A percentile compares a stretch with the other conserved stretches of the same genome.
phyloP scores from a whole-genome alignment of 352 stramenopile species.

The Globisporangium alternatum region DNA sequence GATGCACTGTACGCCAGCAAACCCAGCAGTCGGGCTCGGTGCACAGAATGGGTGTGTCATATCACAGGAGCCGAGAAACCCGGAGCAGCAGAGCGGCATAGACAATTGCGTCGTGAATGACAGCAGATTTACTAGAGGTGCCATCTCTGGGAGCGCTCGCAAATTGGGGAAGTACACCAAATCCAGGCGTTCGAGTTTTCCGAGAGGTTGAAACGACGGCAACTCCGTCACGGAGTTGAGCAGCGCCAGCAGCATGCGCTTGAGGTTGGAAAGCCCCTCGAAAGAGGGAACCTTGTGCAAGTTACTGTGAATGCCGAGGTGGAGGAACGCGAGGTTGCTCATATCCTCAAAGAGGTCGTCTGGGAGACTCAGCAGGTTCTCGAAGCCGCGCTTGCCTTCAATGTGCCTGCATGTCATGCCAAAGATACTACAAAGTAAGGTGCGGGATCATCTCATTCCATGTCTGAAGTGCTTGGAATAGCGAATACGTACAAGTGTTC shows the following conservation, averaged over 20 bases:
- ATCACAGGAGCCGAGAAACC: conserved; percentile 24
- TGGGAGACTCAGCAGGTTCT: neutral
- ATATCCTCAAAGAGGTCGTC: conserved; percentile 6
- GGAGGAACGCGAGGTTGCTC: conserved; percentile 15
- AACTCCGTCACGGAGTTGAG: neutral
- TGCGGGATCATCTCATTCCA: no score
- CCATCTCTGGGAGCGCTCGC: conserved; percentile 22
- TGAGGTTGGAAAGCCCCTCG: conserved; percentile 3
- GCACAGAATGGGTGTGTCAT: conserved; percentile 7
- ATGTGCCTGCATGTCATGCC: no score
- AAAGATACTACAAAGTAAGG: no score
- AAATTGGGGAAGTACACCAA: conserved; percentile 15
- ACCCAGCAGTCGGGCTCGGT: neutral
- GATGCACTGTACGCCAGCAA: neutral
- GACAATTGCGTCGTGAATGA: conserved; percentile 14
- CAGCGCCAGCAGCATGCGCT: neutral
- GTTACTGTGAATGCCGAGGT: conserved; percentile 6
- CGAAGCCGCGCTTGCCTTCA: conserved; percentile 15
- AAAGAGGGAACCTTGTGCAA: conserved; percentile 11
- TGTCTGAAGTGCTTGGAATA: no score
- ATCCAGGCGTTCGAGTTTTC: conserved; percentile 20
- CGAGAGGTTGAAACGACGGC: neutral
- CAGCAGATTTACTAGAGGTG: conserved; percentile 14
- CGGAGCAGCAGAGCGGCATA: conserved; percentile 32
- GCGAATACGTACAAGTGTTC: conserved; percentile 54